These are phyloP conservation scores for Calonectria leucothoes DNA, from an alignment of 2,329 filamentous ascomycete species.

Conservation along the genomic window DNA sequence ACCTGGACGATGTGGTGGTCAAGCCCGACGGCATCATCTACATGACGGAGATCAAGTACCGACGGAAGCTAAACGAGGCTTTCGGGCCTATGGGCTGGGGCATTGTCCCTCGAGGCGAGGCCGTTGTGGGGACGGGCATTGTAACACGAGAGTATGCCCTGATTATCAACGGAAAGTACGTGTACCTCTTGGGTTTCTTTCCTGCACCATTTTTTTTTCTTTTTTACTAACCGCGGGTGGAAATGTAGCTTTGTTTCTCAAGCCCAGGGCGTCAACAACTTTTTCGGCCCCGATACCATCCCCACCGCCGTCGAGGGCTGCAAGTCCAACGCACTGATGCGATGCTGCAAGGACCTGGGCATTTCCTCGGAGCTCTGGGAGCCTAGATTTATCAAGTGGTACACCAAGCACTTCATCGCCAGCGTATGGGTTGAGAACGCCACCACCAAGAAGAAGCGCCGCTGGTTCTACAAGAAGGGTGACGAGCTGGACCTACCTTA, in stretches of 20 bases:
- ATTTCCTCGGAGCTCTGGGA: slow-evolving; percentile 98
- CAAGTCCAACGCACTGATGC: slow-evolving; percentile 97
- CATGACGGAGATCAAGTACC: slow-evolving; percentile 97
- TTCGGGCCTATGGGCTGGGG: slow-evolving; percentile 98
- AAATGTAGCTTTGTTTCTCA: slow-evolving; percentile 83
- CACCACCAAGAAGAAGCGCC: slow-evolving; percentile 87
- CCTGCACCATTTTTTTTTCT: neutral
- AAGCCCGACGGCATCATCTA: slow-evolving; percentile 98
- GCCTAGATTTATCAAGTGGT: slow-evolving; percentile 87
- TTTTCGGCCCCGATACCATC: slow-evolving; percentile 90
- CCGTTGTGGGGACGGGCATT: slow-evolving; percentile 83
- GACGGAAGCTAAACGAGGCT: slow-evolving; percentile 86
- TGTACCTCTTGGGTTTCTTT: neutral
- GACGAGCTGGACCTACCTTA: slow-evolving; percentile 74
- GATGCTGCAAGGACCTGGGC: slow-evolving; percentile 97
- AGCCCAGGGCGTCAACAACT: slow-evolving; percentile 93
- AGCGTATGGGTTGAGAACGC: slow-evolving; percentile 93
- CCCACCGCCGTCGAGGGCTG: slow-evolving; percentile 96
- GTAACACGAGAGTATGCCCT: slow-evolving; percentile 94
- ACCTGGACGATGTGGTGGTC: slow-evolving; percentile 86
- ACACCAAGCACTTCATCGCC: slow-evolving; percentile 80
- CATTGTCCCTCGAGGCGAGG: slow-evolving; percentile 86
- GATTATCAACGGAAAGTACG: slow-evolving; percentile 86
- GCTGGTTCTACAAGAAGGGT: slow-evolving; percentile 84
- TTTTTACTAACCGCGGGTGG: neutral